Evolutionary conservation across 768 basidiomycete genomes (phyloP).

Genomic region (Sarcomyxa edulis): DNA sequence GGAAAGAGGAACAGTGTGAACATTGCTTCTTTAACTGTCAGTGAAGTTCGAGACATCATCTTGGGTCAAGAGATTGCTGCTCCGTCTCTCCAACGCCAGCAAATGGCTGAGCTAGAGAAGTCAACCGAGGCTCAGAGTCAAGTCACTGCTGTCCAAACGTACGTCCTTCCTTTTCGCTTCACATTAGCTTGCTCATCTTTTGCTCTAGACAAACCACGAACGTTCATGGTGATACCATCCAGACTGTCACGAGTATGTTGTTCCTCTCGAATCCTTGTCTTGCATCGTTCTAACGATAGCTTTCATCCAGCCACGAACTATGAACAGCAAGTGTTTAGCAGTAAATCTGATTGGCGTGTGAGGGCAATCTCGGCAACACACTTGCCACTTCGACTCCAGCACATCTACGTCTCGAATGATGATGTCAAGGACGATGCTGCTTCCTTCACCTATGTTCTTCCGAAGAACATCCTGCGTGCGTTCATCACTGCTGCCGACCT

Average conservation of each 20-base stretch:
- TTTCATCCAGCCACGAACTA: slow-evolving; percentile 76
- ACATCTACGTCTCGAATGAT: slow-evolving; percentile 98
- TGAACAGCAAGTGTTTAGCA: slow-evolving; percentile 97
- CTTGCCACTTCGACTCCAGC: slow-evolving; percentile 90
- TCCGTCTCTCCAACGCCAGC: slow-evolving; percentile 93
- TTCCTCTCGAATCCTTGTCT: neutral
- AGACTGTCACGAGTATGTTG: slow-evolving; percentile 82
- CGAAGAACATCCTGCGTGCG: slow-evolving; percentile 93
- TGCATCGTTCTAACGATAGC: slow-evolving; percentile 4
- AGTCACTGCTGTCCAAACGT: slow-evolving; percentile 94
- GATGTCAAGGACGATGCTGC: slow-evolving; percentile 98
- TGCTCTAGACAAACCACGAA: slow-evolving; percentile 88
- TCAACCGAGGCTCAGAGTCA: slow-evolving; percentile 90
- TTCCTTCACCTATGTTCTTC: slow-evolving; percentile 91
- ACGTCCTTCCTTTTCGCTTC: slow-evolving; percentile 17
- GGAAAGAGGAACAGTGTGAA: slow-evolving; percentile 99
- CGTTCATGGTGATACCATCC: slow-evolving; percentile 93
- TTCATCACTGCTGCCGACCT: slow-evolving; percentile 93
- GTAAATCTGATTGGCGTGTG: slow-evolving; percentile 99
- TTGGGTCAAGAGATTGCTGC: slow-evolving; percentile 98
- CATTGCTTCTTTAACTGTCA: slow-evolving; percentile 93
- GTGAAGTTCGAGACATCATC: slow-evolving; percentile 97
- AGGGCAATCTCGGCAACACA: slow-evolving; percentile 98
- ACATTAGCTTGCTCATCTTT: slow-evolving; percentile 7
- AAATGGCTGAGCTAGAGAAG: slow-evolving; percentile 99